These are phyloP conservation scores for Myrica gale DNA, from an alignment of 306 rosid genomes.

Conservation along the genomic window DNA sequence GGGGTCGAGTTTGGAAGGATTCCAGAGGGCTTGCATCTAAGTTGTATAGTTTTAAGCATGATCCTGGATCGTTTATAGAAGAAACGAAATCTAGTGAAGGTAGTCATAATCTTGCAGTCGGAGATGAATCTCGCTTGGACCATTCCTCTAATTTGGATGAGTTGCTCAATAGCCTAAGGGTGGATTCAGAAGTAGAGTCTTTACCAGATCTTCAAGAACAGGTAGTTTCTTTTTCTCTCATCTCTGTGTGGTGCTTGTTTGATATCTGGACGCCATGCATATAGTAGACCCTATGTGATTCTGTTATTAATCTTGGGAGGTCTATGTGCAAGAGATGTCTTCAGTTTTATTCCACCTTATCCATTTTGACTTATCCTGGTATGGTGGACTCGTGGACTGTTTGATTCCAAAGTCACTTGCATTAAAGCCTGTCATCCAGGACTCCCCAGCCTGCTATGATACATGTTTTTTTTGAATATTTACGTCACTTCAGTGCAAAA, in stretches of 20 bases:
- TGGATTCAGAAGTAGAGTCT: slow-evolving; percentile 61
- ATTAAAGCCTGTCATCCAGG: background rate
- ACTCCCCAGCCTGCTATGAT: slow-evolving; percentile 2
- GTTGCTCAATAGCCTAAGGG: slow-evolving; percentile 54
- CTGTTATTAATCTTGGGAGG: slow-evolving; percentile 1
- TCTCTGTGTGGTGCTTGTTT: background rate
- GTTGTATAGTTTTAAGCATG: slow-evolving; percentile 84
- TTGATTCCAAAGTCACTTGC: background rate
- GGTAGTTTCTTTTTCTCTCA: slow-evolving; percentile 50
- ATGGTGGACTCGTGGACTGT: background rate
- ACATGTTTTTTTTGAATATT: background rate
- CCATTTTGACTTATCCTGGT: slow-evolving; percentile 1
- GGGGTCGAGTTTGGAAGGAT: slow-evolving; percentile 71
- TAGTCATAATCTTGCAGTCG: slow-evolving; percentile 34
- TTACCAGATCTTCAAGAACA: slow-evolving; percentile 83
- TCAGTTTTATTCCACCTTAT: background rate
- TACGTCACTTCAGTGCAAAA: slow-evolving; percentile 19
- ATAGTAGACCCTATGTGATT: background rate
- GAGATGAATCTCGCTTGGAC: slow-evolving; percentile 29
- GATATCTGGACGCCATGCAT: background rate
- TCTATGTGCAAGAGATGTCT: background rate
- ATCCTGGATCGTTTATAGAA: slow-evolving; percentile 48
- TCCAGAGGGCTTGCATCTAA: slow-evolving; percentile 86
- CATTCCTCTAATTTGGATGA: slow-evolving; percentile 50
- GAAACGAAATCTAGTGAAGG: slow-evolving; percentile 39